A percentile compares a stretch with the other conserved stretches of the same genome.
Conservation (phyloP, 306 rosid species). For the Fagus sylvatica region DNA sequence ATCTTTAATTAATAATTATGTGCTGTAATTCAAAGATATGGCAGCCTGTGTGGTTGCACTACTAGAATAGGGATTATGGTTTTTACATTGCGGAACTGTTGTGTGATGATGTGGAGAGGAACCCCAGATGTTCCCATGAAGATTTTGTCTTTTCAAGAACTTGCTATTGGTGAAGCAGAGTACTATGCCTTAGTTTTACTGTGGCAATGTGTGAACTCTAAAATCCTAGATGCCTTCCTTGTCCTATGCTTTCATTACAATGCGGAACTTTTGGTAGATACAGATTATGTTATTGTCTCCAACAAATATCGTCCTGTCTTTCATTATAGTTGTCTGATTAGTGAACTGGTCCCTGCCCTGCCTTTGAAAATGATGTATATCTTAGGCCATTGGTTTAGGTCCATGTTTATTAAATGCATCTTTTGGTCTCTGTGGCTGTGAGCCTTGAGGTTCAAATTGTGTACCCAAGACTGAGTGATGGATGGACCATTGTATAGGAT, state of each 20-base stretch:
- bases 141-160: neutral
- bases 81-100: neutral
- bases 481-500: constrained; percentile 37
- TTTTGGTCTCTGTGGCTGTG: neutral
- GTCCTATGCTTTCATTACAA: neutral
- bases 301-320: neutral
- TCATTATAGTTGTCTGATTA: neutral
- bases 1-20: neutral
- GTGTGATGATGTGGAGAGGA: neutral
- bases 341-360: constrained; percentile 5
- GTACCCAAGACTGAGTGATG: constrained; percentile 8
- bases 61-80: neutral
- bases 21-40: neutral
- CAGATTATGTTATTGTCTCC: neutral
- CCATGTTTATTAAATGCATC: constrained; percentile 4
- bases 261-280: neutral
- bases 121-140: neutral
- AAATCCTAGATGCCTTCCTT: neutral
- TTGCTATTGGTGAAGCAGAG: neutral
- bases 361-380: neutral
- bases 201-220: constrained; percentile 4
- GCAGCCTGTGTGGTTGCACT: neutral
- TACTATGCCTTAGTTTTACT: neutral
- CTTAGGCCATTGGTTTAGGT: neutral
- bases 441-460: constrained; percentile 6